A percentile compares a stretch with the other conserved stretches of the same genome.
These are phyloP conservation scores for Eutypella sp. DNA, from an alignment of 2,329 filamentous ascomycete genomes.

Conservation along the genomic window DNA sequence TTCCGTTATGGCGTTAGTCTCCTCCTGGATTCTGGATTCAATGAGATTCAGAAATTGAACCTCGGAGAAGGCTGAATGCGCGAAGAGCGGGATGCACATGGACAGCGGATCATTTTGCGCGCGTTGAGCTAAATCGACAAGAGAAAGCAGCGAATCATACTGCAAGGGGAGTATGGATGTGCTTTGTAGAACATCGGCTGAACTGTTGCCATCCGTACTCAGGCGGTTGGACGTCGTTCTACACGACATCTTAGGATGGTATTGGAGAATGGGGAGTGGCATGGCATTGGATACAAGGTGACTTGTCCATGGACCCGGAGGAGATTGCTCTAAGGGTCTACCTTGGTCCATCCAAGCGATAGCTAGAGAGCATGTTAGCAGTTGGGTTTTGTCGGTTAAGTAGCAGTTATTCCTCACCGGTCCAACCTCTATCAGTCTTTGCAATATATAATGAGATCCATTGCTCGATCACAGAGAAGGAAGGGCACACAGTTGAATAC, in stretches of 20 bases:
- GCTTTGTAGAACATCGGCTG: slow-evolving; percentile 1
- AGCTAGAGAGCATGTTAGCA: too few relatives aligned
- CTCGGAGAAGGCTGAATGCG: slow-evolving; percentile 8
- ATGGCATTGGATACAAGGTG: slow-evolving; percentile 5
- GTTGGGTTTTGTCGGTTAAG: too few relatives aligned
- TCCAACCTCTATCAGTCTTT: slow-evolving; percentile 3
- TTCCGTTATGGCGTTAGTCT: slow-evolving; percentile 5
- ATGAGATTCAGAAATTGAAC: slow-evolving; percentile 14
- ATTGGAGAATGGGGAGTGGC: slow-evolving; percentile 4
- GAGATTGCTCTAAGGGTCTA: not conserved
- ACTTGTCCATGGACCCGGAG: not conserved
- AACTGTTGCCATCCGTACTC: slow-evolving; percentile 2
- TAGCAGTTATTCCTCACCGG: slow-evolving; percentile 7
- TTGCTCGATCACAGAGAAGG: slow-evolving; percentile 8
- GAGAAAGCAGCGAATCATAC: not conserved
- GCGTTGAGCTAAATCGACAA: not conserved
- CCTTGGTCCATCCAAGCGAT: not conserved
- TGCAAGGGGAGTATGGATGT: not conserved
- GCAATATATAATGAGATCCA: slow-evolving; percentile 9
- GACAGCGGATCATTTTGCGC: not conserved
- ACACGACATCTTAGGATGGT: slow-evolving; percentile 6
- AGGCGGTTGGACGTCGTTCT: slow-evolving; percentile 6
- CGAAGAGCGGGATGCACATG: slow-evolving; percentile 5
- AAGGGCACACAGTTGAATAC: slow-evolving; percentile 4
- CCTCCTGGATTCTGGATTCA: slow-evolving; percentile 9